A percentile compares a stretch with the other conserved stretches of the same genome.
These are phyloP conservation scores for Hydnomerulius pinastri DNA, from an alignment of 768 basidiomycete species.

Conservation along the genomic window DNA sequence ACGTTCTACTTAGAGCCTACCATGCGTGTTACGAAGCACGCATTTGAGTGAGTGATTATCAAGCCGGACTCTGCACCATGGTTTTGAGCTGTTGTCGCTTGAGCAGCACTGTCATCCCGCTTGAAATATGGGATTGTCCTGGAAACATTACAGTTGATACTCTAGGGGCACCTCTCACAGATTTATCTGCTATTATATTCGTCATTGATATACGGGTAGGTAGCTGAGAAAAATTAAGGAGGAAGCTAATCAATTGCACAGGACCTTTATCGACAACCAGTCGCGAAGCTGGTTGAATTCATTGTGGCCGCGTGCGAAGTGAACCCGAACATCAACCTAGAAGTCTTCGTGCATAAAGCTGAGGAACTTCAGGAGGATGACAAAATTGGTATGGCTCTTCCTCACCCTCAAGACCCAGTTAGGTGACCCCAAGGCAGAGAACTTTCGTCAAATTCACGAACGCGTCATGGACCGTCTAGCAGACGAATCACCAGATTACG, in stretches of 20 bases:
- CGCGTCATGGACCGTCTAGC: conserved; percentile 80
- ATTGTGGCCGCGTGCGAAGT: conserved; percentile 74
- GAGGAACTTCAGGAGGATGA: conserved; percentile 92
- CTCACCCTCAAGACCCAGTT: not conserved
- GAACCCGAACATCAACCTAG: conserved; percentile 77
- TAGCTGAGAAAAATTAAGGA: not conserved
- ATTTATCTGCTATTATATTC: conserved; percentile 86
- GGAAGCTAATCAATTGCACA: conserved; percentile 30
- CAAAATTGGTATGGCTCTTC: conserved; percentile 65
- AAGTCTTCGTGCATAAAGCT: conserved; percentile 95
- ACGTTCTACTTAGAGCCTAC: conserved; percentile 91
- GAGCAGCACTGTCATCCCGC: conserved; percentile 82
- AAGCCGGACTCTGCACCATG: not conserved
- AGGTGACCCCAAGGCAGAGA: conserved; percentile 55
- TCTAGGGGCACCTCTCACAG: conserved; percentile 71
- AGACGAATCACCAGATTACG: conserved; percentile 75
- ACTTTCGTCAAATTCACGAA: conserved; percentile 88
- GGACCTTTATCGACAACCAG: conserved; percentile 85
- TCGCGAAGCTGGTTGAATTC: conserved; percentile 79
- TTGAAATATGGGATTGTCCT: conserved; percentile 96
- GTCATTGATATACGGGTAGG: conserved; percentile 93
- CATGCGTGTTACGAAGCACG: conserved; percentile 69
- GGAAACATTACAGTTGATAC: conserved; percentile 80
- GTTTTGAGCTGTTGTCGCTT: not conserved
- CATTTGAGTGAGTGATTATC: conserved; percentile 69